Evolutionary conservation across 768 basidiomycete species (phyloP).

Genomic region (Asterophora lycoperdoides): DNA sequence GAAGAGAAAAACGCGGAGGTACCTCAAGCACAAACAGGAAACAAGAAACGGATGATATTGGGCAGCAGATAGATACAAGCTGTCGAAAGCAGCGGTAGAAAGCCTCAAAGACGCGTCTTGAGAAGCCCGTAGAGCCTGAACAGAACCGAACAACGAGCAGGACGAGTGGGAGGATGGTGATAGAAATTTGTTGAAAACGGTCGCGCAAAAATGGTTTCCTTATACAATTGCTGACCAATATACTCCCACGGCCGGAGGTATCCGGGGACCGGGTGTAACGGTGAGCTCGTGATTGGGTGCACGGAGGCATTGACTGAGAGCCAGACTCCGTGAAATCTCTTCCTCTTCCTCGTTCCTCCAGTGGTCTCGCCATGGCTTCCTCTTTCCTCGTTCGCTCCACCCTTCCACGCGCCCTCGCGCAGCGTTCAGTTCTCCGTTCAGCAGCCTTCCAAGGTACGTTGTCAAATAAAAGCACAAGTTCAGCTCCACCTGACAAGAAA

Average conservation of each 20-base stretch:
- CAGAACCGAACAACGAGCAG: neutral
- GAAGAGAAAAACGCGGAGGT: neutral
- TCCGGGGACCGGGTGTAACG: constrained; percentile 9
- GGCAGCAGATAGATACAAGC: neutral
- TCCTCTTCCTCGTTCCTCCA: constrained; percentile 10
- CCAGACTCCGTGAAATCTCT: constrained; percentile 2
- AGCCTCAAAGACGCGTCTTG: neutral
- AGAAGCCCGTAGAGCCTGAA: neutral
- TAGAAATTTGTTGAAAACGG: neutral
- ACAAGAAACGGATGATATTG: neutral
- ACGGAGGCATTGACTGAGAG: constrained; percentile 1
- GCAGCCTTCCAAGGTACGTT: constrained; percentile 38
- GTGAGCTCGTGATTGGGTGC: constrained; percentile 16
- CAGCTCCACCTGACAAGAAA: constrained; percentile 6
- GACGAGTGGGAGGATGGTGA: neutral
- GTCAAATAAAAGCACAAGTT: neutral
- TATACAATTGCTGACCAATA: constrained; percentile 10
- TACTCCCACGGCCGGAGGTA: constrained; percentile 12
- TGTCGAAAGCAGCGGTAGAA: neutral
- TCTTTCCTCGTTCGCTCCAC: constrained; percentile 47
- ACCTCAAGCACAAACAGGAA: neutral
- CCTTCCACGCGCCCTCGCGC: constrained; percentile 39
- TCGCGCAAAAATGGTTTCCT: neutral
- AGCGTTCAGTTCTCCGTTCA: constrained; percentile 37
- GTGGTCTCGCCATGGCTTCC: constrained; percentile 41